Evolutionary conservation across 352 stramenopile species (phyloP).

Genomic region (Phytophthora macrochlamydospora): DNA sequence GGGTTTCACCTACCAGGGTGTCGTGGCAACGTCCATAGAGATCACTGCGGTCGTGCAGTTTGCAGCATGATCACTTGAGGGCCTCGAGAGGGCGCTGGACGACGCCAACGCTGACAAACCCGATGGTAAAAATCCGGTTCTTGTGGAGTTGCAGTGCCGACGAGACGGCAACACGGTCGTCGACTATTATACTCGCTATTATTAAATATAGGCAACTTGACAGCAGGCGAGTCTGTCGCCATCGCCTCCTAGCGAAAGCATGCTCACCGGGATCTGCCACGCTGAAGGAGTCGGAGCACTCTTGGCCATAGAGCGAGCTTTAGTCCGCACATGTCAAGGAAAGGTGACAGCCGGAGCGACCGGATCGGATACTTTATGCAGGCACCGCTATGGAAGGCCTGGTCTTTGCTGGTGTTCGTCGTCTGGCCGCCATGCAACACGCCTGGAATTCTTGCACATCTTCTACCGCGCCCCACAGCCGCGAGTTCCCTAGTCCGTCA

Average conservation of each 20-base stretch:
- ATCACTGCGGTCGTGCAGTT: no score
- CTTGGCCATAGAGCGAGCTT: background rate
- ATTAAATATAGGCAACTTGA: background rate
- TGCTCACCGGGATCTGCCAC: background rate
- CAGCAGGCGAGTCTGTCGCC: background rate
- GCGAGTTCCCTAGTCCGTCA: slow-evolving; percentile 11
- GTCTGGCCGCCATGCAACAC: no score
- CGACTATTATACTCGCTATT: no score
- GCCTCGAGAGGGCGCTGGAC: no score
- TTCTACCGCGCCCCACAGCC: slow-evolving; percentile 30
- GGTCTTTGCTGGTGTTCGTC: slow-evolving; percentile 4
- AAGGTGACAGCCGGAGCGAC: background rate
- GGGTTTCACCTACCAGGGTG: no score
- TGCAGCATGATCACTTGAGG: no score
- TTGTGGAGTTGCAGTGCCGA: no score
- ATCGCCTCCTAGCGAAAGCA: background rate
- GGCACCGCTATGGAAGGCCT: background rate
- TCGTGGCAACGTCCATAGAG: no score
- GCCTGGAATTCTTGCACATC: slow-evolving; percentile 31
- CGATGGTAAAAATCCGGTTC: no score
- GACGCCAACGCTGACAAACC: no score
- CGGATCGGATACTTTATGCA: background rate
- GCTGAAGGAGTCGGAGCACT: background rate
- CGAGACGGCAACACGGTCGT: no score
- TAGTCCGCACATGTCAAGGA: background rate